Evolutionary conservation across 73 alveolate species (phyloP), one percentile per base, ranked within the genome.

Genomic region (Paramecium tetraurelia): DNA sequence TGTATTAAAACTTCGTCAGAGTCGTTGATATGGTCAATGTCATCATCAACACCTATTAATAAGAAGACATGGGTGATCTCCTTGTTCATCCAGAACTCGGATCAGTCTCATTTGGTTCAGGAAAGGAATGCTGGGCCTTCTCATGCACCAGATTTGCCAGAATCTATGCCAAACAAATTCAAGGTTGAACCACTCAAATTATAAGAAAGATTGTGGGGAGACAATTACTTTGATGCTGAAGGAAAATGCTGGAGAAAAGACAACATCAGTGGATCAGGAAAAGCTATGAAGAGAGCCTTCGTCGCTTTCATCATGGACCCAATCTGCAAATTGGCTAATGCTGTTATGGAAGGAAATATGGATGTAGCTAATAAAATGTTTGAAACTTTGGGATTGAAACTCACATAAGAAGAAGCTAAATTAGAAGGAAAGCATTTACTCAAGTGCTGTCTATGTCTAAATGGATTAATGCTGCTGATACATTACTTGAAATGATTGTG

Each of bases 381-480:
- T 80, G 95, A 21, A 31, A 40, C 98, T 96, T 98, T 98, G 72
- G 99, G 97, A 92, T 96, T 98, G 59, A 94, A 95, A 86, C 98
- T 97, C 59, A 98, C 98, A 72, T 96, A 98, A 50, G 99, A 98
- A 92, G 95, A 94, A 75, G 96, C 95, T 95, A 96, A 96, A 92
- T 96, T 95, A 80, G 76, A 41, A 86, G 95, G 89, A 58, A 85
- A 70, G 59, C 93, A 68, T 93, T 93, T 85, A 88, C 95, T 95
- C 76, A 96, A 96, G 96, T n/a, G 94, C 95, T 58, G 95, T 96
- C n/a, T 85, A 96, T 97, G 98, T 95, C 92, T 94, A 97, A 97
- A 92, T 98, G 99, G 99, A 92, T 98, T 97, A 97, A 97, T 88
- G 99, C 99, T 58, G 99, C 99, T 44, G 99, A 98, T 84, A 98